Percentiles rank a stretch among this genome's conserved stretches.
phyloP scores from a whole-genome alignment of 2,329 filamentous ascomycete genomes.

The Alternaria conjuncta region DNA sequence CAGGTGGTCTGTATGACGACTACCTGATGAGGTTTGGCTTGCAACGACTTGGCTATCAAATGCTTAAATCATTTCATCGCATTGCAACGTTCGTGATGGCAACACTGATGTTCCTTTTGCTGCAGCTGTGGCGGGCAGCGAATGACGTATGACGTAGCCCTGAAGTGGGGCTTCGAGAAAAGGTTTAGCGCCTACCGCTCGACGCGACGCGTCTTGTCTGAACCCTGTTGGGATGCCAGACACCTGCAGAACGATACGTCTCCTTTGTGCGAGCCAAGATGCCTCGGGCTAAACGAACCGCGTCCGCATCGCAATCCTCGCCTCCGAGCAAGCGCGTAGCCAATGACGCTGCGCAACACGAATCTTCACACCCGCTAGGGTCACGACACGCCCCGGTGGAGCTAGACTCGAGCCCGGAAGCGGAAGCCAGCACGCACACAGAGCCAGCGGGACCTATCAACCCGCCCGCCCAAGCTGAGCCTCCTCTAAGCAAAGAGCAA shows the following conservation, averaged over 20 bases:
- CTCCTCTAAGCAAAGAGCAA: slow-evolving; percentile 57
- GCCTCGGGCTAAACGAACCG: neutral
- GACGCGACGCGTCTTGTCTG: neutral
- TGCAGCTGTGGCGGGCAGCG: neutral
- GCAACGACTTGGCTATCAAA: neutral
- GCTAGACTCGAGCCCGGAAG: neutral
- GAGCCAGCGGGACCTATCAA: neutral
- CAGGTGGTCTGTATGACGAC: neutral
- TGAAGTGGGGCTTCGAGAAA: neutral
- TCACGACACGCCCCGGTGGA: neutral
- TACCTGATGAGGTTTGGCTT: neutral
- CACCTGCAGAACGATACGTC: neutral
- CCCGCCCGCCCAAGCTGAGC: slow-evolving; percentile 5
- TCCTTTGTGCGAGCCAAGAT: neutral
- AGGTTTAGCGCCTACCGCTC: neutral
- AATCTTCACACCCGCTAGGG: neutral
- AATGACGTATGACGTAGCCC: neutral
- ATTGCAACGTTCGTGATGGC: neutral
- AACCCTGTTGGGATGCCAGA: neutral
- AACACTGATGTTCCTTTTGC: neutral
- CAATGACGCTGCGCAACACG: neutral
- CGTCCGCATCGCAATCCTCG: neutral
- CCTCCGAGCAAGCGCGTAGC: neutral
- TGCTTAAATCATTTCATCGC: neutral
- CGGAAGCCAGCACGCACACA: neutral